These are phyloP conservation scores for Talaromyces sp. DNA, from an alignment of 2,329 filamentous ascomycete species.

Conservation along the genomic window DNA sequence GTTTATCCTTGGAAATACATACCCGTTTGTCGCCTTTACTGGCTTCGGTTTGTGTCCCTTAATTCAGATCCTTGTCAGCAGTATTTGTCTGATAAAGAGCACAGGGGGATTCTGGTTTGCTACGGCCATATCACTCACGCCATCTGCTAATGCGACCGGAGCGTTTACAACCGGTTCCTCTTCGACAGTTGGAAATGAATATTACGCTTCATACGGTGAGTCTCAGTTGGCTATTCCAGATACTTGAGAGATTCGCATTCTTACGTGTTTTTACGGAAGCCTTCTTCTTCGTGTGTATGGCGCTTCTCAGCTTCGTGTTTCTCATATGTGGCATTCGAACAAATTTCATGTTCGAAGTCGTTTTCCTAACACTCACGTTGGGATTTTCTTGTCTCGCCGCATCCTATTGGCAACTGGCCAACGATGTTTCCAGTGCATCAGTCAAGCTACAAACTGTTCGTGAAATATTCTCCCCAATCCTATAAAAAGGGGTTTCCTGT, in stretches of 20 bases:
- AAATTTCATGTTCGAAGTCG: slow-evolving; percentile 64
- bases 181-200: background rate
- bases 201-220: slow-evolving; percentile 53
- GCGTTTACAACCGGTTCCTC: slow-evolving; percentile 32
- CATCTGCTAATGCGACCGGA: slow-evolving; percentile 48
- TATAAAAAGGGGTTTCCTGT: background rate
- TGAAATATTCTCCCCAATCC: background rate
- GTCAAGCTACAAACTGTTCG: slow-evolving; percentile 23
- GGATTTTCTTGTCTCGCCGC: slow-evolving; percentile 57
- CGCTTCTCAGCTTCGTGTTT: slow-evolving; percentile 61
- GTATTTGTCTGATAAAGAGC: background rate
- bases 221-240: background rate
- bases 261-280: slow-evolving; percentile 11
- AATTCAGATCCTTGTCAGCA: background rate
- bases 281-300: slow-evolving; percentile 65
- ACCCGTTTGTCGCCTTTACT: slow-evolving; percentile 54
- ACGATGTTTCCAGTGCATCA: slow-evolving; percentile 27
- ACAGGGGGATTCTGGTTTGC: slow-evolving; percentile 50
- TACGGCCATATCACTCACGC: slow-evolving; percentile 52
- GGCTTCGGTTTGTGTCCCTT: slow-evolving; percentile 38
- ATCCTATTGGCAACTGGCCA: slow-evolving; percentile 54
- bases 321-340: slow-evolving; percentile 66
- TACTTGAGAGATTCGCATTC: background rate
- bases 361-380: slow-evolving; percentile 60
- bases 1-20: slow-evolving; percentile 56